Base-by-base conservation (phyloP, 1,284 basidiomycete genomes). In the Malassezia furfur region DNA sequence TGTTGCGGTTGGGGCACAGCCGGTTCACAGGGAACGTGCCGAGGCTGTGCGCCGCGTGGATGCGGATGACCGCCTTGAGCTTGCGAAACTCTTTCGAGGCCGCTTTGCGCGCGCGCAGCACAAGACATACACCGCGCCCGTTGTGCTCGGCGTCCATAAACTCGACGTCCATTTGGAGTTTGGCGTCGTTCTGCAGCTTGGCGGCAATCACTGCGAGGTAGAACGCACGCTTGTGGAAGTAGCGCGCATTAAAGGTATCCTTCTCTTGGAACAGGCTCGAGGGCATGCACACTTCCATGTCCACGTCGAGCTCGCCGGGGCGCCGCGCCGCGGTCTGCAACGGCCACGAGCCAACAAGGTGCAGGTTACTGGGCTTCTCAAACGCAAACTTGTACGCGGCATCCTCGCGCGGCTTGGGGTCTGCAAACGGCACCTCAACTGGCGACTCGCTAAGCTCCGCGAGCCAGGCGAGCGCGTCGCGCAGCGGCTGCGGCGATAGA, bases 141-240 rank as follows among this genome's bases (percentile, higher is more conserved):
- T 88, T 84, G 14, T 82, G 80, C 7, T 79, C 77, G 0, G 80
- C 76, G 1, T 84, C 84, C 19, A 81, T 79, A 65, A 86, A 87
- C 14, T 76, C 76, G 8, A 82, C 76, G 5, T 85, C 81, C 11
- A 85, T 80, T 35, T 76, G 79, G 75, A 43, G 83, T 67, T 25
- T 77, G 6, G 22, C 15, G 21, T 30, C 46, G 19, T 58, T 35
- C 78, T 74, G 21, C 76, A 72, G 43, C 76, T 77, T 55, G 59
- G 67, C 43, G 3, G 86, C 87, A 48, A 98, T 78, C 3, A 82
- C 82, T 8, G 90, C 85, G 12, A 96, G 81, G 76, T 91, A 99
- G 73, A 86, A 91, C 0, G 88, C 85, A 40, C 88, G 80, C 76
- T 98, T 98, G 75, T 93, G 86, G 72, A 93, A 91, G 76, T 88